phyloP scores from a whole-genome alignment of 1,284 basidiomycete species.

The Bondarzewia mesenterica region DNA sequence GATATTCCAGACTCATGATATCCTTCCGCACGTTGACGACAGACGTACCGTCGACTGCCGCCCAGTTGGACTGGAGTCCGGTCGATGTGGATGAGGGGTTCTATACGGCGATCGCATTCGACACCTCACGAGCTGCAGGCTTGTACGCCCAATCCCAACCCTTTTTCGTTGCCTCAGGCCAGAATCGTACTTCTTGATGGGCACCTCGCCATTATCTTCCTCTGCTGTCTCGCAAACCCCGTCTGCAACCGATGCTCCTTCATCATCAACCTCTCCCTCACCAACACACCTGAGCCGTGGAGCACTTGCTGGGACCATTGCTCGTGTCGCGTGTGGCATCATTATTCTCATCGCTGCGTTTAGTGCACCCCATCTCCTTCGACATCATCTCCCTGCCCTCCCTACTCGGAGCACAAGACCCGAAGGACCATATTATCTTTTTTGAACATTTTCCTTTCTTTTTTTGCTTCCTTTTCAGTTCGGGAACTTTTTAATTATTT shows the following conservation, averaged over 20 bases:
- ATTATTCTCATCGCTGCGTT: slow-evolving; percentile 17
- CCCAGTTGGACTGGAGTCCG: slow-evolving; percentile 13
- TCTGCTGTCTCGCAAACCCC: too few relatives aligned
- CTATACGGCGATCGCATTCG: slow-evolving; percentile 18
- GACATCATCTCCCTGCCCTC: slow-evolving; percentile 8
- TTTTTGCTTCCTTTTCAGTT: not conserved
- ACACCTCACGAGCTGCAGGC: slow-evolving; percentile 9
- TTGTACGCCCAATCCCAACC: slow-evolving; percentile 14
- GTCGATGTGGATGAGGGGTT: slow-evolving; percentile 18
- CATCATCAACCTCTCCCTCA: not conserved
- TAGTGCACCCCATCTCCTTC: slow-evolving; percentile 16
- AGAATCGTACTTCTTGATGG: slow-evolving; percentile 6
- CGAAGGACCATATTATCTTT: slow-evolving; percentile 15
- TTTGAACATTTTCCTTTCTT: slow-evolving; percentile 11
- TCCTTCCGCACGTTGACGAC: slow-evolving; percentile 15
- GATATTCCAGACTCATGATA: slow-evolving; percentile 2
- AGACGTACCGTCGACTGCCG: slow-evolving; percentile 12
- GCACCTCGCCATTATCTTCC: not conserved
- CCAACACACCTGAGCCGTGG: slow-evolving; percentile 14
- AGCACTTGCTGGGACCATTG: slow-evolving; percentile 19
- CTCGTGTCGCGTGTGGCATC: slow-evolving; percentile 16
- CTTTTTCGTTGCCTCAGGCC: slow-evolving; percentile 16
- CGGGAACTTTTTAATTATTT: not conserved
- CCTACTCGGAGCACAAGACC: slow-evolving; percentile 10
- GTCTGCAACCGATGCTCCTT: too few relatives aligned